These are phyloP conservation scores for Lepidium africanum DNA, from an alignment of 345 rosid species.

Conservation along the genomic window DNA sequence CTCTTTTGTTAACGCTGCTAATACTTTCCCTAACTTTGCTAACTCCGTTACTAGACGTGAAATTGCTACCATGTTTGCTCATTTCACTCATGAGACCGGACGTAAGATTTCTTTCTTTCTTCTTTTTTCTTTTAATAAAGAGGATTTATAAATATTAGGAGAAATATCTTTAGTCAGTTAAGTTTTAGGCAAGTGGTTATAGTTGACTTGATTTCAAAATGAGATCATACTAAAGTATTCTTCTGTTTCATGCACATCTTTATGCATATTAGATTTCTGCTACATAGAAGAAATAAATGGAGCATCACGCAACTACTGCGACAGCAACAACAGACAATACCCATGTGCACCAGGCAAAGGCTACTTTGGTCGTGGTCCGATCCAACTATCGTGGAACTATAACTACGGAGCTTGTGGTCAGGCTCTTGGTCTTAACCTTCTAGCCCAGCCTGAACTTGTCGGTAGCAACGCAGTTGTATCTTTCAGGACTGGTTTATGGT, in stretches of 20 bases:
- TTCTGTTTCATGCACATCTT: too few species aligned
- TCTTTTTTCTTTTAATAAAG: too few species aligned
- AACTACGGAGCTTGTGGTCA: slow-evolving; percentile 48
- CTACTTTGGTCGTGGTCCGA: slow-evolving; percentile 56
- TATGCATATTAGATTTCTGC: slow-evolving; percentile 49
- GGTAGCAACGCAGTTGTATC: slow-evolving; percentile 31
- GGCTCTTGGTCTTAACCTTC: slow-evolving; percentile 26
- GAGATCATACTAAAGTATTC: too few species aligned
- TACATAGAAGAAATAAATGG: slow-evolving; percentile 51
- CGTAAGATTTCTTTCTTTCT: too few species aligned
- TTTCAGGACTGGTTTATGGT: slow-evolving; percentile 47
- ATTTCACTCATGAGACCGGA: slow-evolving; percentile 44
- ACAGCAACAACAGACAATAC: slow-evolving; percentile 32
- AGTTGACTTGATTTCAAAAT: too few species aligned
- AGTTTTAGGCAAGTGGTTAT: too few species aligned
- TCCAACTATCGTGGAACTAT: slow-evolving; percentile 52
- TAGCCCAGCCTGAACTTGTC: slow-evolving; percentile 39
- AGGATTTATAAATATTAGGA: too few species aligned
- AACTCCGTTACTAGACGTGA: slow-evolving; percentile 32
- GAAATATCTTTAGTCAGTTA: too few species aligned
- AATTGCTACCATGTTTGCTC: slow-evolving; percentile 48
- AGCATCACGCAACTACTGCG: slow-evolving; percentile 40
- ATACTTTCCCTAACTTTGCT: slow-evolving; percentile 19
- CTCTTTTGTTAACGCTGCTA: slow-evolving; percentile 25
- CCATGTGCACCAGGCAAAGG: slow-evolving; percentile 44